Conservation (phyloP, 179 eudicot species). For the Patellifolia procumbens region DNA sequence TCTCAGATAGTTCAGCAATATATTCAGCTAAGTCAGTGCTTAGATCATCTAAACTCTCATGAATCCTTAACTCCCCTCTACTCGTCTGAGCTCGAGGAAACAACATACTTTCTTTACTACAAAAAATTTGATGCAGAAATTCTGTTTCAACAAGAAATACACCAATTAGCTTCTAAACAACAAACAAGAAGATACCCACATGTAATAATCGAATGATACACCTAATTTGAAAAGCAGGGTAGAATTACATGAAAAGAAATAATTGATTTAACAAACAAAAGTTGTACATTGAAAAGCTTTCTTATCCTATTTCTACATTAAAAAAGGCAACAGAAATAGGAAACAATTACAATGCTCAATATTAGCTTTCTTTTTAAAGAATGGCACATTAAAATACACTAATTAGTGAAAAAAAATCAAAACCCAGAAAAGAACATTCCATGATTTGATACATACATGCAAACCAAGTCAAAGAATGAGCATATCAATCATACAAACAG, state of each 20-base stretch:
- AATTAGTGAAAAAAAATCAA: background rate
- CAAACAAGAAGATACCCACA: background rate
- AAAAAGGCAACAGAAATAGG: constrained; percentile 7
- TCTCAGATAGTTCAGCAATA: constrained; percentile 77
- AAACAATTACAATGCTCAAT: background rate
- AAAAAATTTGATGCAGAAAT: background rate
- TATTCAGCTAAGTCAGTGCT: constrained; percentile 80
- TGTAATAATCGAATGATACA: background rate
- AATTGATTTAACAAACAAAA: background rate
- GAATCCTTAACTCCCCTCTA: constrained; percentile 75
- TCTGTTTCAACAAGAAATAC: constrained; percentile 24
- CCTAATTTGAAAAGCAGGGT: background rate
- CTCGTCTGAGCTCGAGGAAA: constrained; percentile 48
- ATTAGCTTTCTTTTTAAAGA: background rate
- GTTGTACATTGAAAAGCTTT: background rate
- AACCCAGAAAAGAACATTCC: background rate
- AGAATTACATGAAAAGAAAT: background rate
- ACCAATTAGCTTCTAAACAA: background rate
- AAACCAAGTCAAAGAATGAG: constrained; percentile 23
- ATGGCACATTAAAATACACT: background rate
- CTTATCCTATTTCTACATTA: background rate
- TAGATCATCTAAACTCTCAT: constrained; percentile 70
- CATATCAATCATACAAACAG: constrained; percentile 12
- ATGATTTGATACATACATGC: constrained; percentile 19
- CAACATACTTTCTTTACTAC: constrained; percentile 46